Evolutionary conservation across 176 grass and related monocot species (phyloP).

Genomic region (Eleusine indica): DNA sequence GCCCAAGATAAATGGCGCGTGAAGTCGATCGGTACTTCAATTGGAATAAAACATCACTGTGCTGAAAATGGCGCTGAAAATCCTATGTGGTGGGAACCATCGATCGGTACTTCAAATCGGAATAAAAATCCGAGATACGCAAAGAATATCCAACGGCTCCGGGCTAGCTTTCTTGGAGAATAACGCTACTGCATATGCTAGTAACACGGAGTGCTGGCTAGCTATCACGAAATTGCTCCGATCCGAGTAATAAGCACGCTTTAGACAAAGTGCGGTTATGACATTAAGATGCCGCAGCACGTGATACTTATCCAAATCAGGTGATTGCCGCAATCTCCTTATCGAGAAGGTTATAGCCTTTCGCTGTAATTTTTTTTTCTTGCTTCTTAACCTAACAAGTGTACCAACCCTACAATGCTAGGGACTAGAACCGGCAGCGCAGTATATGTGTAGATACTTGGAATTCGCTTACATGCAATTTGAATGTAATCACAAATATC

Average conservation of each 20-base stretch:
- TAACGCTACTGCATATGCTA: constrained; percentile 29
- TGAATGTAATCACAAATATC: not conserved
- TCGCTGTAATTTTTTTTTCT: not conserved
- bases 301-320: constrained; percentile 19
- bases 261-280: constrained; percentile 19
- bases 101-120: not conserved
- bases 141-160: constrained; percentile 19
- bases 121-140: constrained; percentile 25
- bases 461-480: not conserved
- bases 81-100: not conserved
- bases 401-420: not conserved
- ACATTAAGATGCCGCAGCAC: constrained; percentile 26
- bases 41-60: too few species aligned
- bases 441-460: not conserved
- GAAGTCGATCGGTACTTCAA: too few species aligned
- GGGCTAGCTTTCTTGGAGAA: constrained; percentile 30
- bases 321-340: not conserved
- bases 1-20: too few species aligned
- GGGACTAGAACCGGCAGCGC: not conserved
- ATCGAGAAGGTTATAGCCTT: not conserved
- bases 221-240: not conserved
- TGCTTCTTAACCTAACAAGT: not conserved
- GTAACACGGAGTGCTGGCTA: not conserved
- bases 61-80: not conserved
- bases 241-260: constrained; percentile 39